Evolutionary conservation across 345 rosid species (phyloP), one percentile per base, ranked within the genome.

Genomic region (Cardamine occulta): DNA sequence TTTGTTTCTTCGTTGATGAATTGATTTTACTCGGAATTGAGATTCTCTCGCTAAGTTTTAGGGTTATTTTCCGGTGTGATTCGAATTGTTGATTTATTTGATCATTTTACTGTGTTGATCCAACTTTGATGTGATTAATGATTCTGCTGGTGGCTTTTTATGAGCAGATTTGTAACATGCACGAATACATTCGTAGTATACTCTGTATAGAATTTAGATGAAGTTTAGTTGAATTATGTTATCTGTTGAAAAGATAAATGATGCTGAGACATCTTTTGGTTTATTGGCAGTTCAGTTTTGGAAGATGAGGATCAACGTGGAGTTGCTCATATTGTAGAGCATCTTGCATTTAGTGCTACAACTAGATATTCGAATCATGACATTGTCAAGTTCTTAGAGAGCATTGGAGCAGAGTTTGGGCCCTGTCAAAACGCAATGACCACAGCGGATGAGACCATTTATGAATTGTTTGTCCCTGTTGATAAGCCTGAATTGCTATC

Each of bases 281-380:
- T 84, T 76, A 68, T 73, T 76, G 97, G 86, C 98, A 93, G 98
- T 85, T 93, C 98, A 85, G 93, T 93, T 80, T 81, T 93, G 87
- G 98, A 93, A 85, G 97, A 93, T 85, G 98, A 93, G 64, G 89
- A 84, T 69, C 96, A 93, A 84, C 92, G 91, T 66, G 97, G 97
- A 44, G 98, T 93, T 74, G 98, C 98, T 60, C 98, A 93, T 78
- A 89, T 93, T 40, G 90, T 89, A 40, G 97, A 93, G 85, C 98
- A 93, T 83, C 97, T 93, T 61, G 97, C 98, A 32, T 93, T 93
- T 63, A 93, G 98, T 76, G 96, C 98, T 26, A 93, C 98, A 2
- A 79, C 82, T 32, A 91, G 79, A 39, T 91, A 89, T 57, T 86
- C 92, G 59, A 93, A 93, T 85, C 98, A 93, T 52, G 98, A 91